A percentile compares a stretch with the other conserved stretches of the same genome.
Conservation (phyloP, 1,139 yeast species). For the Geotrichum aggregatum region DNA sequence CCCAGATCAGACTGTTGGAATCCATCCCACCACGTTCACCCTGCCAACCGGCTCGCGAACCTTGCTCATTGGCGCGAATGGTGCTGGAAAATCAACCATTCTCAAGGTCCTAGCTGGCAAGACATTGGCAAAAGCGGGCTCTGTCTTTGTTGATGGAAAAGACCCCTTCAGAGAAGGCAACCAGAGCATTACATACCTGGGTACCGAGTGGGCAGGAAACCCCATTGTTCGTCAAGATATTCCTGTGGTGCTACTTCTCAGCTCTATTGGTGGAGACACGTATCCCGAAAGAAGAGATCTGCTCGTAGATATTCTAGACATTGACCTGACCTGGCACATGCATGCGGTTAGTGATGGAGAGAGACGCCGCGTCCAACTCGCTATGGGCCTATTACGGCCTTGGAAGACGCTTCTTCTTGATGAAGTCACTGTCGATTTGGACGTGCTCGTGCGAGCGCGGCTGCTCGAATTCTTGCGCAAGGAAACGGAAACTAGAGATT, state of each 20-base stretch:
- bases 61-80: slow-evolving; percentile 85
- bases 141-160: slow-evolving; percentile 60
- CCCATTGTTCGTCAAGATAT: slow-evolving; percentile 87
- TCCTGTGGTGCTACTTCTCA: slow-evolving; percentile 71
- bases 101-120: slow-evolving; percentile 85
- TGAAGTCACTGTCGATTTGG: slow-evolving; percentile 94
- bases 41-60: slow-evolving; percentile 73
- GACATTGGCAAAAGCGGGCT: slow-evolving; percentile 72
- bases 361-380: slow-evolving; percentile 85
- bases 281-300: slow-evolving; percentile 72
- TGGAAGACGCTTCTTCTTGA: slow-evolving; percentile 82
- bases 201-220: slow-evolving; percentile 97
- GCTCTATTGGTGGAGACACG: slow-evolving; percentile 77
- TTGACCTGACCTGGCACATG: slow-evolving; percentile 90
- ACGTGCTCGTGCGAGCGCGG: slow-evolving; percentile 80
- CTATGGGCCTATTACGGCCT: slow-evolving; percentile 88
- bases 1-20: slow-evolving; percentile 62
- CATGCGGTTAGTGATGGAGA: slow-evolving; percentile 90
- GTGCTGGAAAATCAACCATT: slow-evolving; percentile 93
- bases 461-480: slow-evolving; percentile 61
- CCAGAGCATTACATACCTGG: slow-evolving; percentile 81
- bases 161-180: slow-evolving; percentile 72
- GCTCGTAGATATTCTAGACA: slow-evolving; percentile 70
- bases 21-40: slow-evolving; percentile 55
- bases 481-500: slow-evolving; percentile 64